A percentile compares a stretch with the other conserved stretches of the same genome.
Conservation (phyloP, 306 rosid genomes). For the Elaeagnus macrophylla region DNA sequence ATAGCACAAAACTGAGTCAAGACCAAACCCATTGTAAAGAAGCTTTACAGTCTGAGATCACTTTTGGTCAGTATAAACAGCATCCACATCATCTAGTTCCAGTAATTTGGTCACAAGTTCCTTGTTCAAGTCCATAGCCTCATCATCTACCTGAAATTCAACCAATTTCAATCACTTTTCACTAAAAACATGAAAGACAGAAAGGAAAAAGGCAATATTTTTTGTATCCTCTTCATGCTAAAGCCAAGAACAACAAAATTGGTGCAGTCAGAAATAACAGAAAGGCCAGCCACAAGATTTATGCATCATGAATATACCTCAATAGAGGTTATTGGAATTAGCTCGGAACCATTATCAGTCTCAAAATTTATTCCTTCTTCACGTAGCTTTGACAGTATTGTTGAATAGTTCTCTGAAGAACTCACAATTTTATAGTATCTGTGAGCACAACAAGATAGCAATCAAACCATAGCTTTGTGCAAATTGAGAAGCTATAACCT, state of each 20-base stretch:
- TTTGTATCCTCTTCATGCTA: too few species aligned
- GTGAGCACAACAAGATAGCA: conserved; percentile 20
- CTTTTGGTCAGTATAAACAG: conserved; percentile 87
- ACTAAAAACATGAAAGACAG: neutral
- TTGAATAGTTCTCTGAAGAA: conserved; percentile 67
- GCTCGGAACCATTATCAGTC: conserved; percentile 87
- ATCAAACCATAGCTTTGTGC: conserved; percentile 18
- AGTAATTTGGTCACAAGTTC: conserved; percentile 74
- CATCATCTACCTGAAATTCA: conserved; percentile 76
- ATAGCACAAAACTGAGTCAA: conserved; percentile 1
- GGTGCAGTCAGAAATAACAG: neutral
- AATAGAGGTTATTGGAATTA: conserved; percentile 58
- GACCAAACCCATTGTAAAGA: conserved; percentile 18
- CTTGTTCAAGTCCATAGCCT: conserved; percentile 82
- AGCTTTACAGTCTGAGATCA: conserved; percentile 21
- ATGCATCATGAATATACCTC: conserved; percentile 45
- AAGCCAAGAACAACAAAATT: too few species aligned
- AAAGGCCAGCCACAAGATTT: conserved; percentile 9
- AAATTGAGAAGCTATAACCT: too few species aligned
- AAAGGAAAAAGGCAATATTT: too few species aligned
- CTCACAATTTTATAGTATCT: conserved; percentile 82
- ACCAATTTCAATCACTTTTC: neutral
- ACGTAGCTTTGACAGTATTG: conserved; percentile 57
- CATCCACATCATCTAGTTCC: conserved; percentile 93
- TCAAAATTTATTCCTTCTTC: conserved; percentile 67